A percentile compares a stretch with the other conserved stretches of the same genome.
Conservation (phyloP, 2,329 filamentous ascomycete species). For the Pseudogymnoascus sp. region DNA sequence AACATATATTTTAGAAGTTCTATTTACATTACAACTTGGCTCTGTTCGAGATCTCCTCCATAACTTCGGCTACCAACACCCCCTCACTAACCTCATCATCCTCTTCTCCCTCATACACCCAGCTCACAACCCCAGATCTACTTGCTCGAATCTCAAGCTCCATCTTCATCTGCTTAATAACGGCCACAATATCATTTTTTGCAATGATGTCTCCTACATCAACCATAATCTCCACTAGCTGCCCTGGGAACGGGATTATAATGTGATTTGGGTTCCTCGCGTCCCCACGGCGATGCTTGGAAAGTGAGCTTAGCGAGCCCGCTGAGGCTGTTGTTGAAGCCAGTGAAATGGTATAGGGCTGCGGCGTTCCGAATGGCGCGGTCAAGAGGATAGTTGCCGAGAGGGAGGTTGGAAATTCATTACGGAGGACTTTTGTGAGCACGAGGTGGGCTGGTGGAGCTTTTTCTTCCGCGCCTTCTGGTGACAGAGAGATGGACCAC, state of each 20-base stretch:
- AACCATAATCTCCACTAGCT: conserved; percentile 51
- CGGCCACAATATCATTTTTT: conserved; percentile 46
- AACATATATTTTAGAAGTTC: not conserved
- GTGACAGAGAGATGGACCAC: conserved; percentile 44
- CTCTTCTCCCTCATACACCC: conserved; percentile 34
- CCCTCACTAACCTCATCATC: conserved; percentile 23
- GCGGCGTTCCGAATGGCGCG: conserved; percentile 39
- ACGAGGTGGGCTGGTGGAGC: conserved; percentile 42
- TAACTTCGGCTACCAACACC: conserved; percentile 15
- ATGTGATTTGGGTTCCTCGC: conserved; percentile 44
- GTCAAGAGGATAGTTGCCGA: conserved; percentile 42
- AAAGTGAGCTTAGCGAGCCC: conserved; percentile 41
- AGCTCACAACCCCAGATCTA: conserved; percentile 20
- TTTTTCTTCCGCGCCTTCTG: conserved; percentile 22
- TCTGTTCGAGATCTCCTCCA: not conserved
- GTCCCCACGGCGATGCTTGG: conserved; percentile 42
- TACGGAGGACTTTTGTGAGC: conserved; percentile 46
- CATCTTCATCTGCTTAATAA: conserved; percentile 65
- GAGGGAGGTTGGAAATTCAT: conserved; percentile 51
- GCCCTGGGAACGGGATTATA: conserved; percentile 49
- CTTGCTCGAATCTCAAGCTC: conserved; percentile 43
- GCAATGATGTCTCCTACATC: conserved; percentile 41
- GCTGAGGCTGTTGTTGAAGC: conserved; percentile 39
- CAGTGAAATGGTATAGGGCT: conserved; percentile 36
- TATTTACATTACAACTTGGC: conserved; percentile 10